Evolutionary conservation across 2,329 filamentous ascomycete genomes (phyloP).

Genomic region (Ophiocordyceps camponoti-saundersi): DNA sequence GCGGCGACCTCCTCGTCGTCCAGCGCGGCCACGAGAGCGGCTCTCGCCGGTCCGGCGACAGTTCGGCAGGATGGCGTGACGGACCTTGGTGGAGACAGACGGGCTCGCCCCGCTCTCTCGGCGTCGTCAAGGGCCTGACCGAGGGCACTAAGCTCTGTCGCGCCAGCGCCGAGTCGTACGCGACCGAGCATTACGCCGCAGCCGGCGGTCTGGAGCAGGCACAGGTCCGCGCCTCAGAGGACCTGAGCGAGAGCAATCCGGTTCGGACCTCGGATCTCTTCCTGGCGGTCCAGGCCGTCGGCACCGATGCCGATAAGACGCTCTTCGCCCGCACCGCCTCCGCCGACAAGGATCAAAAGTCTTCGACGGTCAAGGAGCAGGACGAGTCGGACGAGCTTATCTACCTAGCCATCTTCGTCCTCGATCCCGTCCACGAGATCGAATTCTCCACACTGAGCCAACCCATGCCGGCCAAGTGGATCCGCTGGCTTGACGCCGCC

Average conservation of each 20-base stretch:
- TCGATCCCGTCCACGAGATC: slow-evolving; percentile 84
- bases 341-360: slow-evolving; percentile 36
- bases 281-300: slow-evolving; percentile 81
- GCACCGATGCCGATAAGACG: slow-evolving; percentile 41
- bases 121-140: slow-evolving; percentile 59
- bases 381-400: slow-evolving; percentile 43
- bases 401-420: slow-evolving; percentile 60
- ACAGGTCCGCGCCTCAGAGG: slow-evolving; percentile 61
- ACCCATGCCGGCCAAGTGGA: slow-evolving; percentile 68
- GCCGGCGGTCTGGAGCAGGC: slow-evolving; percentile 68
- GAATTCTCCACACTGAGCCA: slow-evolving; percentile 74
- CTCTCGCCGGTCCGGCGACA: slow-evolving; percentile 43
- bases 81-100: slow-evolving; percentile 88
- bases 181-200: slow-evolving; percentile 65
- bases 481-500: slow-evolving; percentile 75
- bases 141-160: slow-evolving; percentile 86
- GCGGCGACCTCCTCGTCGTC: slow-evolving; percentile 83
- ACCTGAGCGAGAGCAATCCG: slow-evolving; percentile 69
- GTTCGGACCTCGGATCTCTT: slow-evolving; percentile 90
- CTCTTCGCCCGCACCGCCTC: slow-evolving; percentile 48
- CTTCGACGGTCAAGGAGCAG: slow-evolving; percentile 32
- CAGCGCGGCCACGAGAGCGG: slow-evolving; percentile 81
- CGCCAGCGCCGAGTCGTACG: slow-evolving; percentile 76
- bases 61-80: slow-evolving; percentile 63
- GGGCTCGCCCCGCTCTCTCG: slow-evolving; percentile 55